Base-by-base conservation (phyloP, 2,329 filamentous ascomycete genomes). In the Colletotrichum nymphaeae region DNA sequence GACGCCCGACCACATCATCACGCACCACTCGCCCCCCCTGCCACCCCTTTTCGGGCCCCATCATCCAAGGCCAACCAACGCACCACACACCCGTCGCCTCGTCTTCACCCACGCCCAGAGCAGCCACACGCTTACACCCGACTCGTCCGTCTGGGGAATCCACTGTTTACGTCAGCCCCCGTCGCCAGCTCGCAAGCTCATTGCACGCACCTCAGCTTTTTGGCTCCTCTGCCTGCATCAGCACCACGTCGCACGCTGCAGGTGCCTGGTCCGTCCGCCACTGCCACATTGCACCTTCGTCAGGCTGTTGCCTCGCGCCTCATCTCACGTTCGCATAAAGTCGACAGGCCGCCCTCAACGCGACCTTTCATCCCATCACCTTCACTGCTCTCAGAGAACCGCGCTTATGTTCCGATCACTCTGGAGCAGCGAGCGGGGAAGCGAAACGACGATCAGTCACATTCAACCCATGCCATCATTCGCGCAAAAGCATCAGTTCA, bases 361-460 rank as follows among this genome's bases (percentile, higher is more conserved):
- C 64, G 28, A 52, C 72, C 74, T 77, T 74, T 76, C 74, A 75
- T 76, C 76, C 75, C 73, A 73, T 78, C 76, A 74, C 76, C 74
- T 42, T 42, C 37, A 19, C 16, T 76, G 75, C 73, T 77, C 67
- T 74, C 76, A 78, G 78, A 81, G 42, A 49, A 49, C 81, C 81
- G 83, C 85, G 83, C 85, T 85, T 83, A 91, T 91, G 89, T 91
- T 92, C 83, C 86, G 88, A 77, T 42, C 37, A 19, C 89, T 91
- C 79, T 91, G 89, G 88, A 84, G 86, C 79, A 86, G 87, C 78
- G 90, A 91, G 76, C 86, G 86, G 86, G 88, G 86, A 86, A 88
- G 86, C 84, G 88, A 91, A 70, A 86, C 85, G 81, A 82, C 84
- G 76, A 80, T 85, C 78, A 82, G 85, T 77, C 80, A 82, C 76